phyloP scores from a whole-genome alignment of 208 protist genomes.

The Trypanosoma congolense region DNA sequence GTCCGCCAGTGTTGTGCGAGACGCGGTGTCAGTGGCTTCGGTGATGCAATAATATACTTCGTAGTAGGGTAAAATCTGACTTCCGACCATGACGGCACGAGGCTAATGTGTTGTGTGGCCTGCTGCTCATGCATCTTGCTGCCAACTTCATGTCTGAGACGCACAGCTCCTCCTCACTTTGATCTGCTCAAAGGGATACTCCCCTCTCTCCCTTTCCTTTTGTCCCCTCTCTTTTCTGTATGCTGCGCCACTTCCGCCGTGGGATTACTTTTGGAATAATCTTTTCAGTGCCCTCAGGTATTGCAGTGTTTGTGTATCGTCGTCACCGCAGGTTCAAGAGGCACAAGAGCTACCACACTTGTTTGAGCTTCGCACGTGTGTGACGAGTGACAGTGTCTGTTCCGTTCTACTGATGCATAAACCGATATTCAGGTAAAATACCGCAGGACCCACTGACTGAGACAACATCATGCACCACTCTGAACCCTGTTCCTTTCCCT shows the following conservation, averaged over 20 bases:
- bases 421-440: constrained; percentile 26
- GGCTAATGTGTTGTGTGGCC: background rate
- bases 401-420: constrained; percentile 17
- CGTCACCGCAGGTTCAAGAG: constrained; percentile 18
- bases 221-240: background rate
- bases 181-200: background rate
- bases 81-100: constrained; percentile 12
- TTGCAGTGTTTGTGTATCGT: constrained; percentile 5
- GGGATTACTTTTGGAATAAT: too few species aligned
- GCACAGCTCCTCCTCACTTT: background rate
- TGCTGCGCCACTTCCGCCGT: too few species aligned
- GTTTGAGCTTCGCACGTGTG: too few species aligned
- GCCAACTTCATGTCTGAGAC: too few species aligned
- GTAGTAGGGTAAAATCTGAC: constrained; percentile 60
- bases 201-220: background rate
- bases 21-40: background rate
- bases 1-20: constrained; percentile 16
- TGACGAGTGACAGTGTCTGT: too few species aligned
- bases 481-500: constrained; percentile 3
- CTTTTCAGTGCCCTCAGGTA: constrained; percentile 15
- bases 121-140: background rate
- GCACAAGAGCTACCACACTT: constrained; percentile 19
- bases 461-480: constrained; percentile 34
- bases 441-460: constrained; percentile 23
- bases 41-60: constrained; percentile 28